phyloP scores from a whole-genome alignment of 2,329 filamentous ascomycete species.

The Epichloe festucae region DNA sequence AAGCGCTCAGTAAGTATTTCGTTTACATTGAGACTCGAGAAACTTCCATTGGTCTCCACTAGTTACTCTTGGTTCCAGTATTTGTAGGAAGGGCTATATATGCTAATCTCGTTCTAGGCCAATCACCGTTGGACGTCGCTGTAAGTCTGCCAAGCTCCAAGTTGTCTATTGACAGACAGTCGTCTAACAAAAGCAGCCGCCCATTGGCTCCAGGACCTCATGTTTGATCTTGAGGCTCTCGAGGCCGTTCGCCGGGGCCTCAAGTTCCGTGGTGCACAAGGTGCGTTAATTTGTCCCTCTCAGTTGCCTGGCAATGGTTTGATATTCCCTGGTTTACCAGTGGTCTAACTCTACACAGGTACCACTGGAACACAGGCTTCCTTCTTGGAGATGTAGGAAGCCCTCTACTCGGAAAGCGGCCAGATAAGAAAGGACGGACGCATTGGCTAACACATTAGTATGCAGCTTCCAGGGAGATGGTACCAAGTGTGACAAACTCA shows the following conservation, averaged over 20 bases:
- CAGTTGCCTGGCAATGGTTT: background rate
- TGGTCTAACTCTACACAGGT: constrained; percentile 41
- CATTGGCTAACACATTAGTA: background rate
- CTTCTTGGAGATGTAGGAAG: constrained; percentile 32
- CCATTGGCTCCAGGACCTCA: constrained; percentile 54
- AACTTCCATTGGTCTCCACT: background rate
- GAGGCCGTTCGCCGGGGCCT: constrained; percentile 56
- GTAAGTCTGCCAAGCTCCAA: constrained; percentile 4
- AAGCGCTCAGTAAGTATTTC: constrained; percentile 30
- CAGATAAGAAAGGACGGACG: too few species aligned
- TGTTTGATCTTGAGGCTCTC: constrained; percentile 60
- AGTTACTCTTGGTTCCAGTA: too few species aligned
- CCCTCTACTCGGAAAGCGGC: too few species aligned
- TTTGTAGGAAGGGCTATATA: background rate
- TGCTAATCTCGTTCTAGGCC: constrained; percentile 6
- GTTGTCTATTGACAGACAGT: constrained; percentile 20
- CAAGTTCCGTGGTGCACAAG: constrained; percentile 57
- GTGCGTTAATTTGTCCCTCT: constrained; percentile 5
- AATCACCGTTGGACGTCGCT: constrained; percentile 10
- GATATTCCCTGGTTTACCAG: background rate
- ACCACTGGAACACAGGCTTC: constrained; percentile 70
- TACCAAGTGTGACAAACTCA: constrained; percentile 39
- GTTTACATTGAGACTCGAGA: too few species aligned
- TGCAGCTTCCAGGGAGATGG: constrained; percentile 31
- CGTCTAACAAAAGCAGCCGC: constrained; percentile 19